Evolutionary conservation across 2,329 filamentous ascomycete genomes (phyloP).

Genomic region (Fusarium anguioides): DNA sequence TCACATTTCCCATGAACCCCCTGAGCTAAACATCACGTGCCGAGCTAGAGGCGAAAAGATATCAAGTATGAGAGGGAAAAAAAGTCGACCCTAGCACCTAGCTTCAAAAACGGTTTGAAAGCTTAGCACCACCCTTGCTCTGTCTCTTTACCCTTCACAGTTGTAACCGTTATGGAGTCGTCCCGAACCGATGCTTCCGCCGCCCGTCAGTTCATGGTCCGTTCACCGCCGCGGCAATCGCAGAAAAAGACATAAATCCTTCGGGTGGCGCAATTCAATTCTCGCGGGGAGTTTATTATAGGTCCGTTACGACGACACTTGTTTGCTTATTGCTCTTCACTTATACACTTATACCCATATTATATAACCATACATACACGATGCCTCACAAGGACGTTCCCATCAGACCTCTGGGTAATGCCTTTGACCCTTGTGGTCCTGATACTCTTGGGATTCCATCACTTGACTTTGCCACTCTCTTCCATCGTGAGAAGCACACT

Average conservation of each 20-base stretch:
- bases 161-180: constrained; percentile 27
- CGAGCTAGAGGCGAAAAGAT: neutral
- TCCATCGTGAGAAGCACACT: neutral
- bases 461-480: constrained; percentile 14
- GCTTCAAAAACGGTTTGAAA: too few species aligned
- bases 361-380: neutral
- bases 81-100: too few species aligned
- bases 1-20: constrained; percentile 4
- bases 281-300: neutral
- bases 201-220: constrained; percentile 21
- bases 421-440: constrained; percentile 11
- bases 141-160: constrained; percentile 4
- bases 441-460: neutral
- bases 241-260: constrained; percentile 4
- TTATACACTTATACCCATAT: too few species aligned
- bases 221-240: constrained; percentile 21
- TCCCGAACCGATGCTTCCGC: constrained; percentile 12
- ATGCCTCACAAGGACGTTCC: constrained; percentile 25
- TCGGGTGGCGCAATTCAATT: neutral
- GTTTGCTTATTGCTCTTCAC: neutral
- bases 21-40: constrained; percentile 1
- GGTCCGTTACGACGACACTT: neutral
- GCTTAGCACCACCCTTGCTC: neutral
- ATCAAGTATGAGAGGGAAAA: too few species aligned
- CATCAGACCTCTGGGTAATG: constrained; percentile 3